Conservation (phyloP, 768 basidiomycete genomes). For the Mycena indigotica region DNA sequence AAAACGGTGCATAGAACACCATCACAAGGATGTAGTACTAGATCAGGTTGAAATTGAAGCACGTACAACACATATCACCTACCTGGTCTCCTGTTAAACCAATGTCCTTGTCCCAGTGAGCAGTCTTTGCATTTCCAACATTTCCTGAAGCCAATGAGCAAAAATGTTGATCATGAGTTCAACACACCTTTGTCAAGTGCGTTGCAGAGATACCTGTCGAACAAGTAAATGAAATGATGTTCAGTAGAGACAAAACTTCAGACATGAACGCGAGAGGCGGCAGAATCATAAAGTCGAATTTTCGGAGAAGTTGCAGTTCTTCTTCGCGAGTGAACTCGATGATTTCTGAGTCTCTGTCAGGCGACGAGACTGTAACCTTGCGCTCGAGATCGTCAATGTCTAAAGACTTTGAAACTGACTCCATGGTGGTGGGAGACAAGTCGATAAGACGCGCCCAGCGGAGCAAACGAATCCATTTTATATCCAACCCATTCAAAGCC, state of each 20-base stretch:
- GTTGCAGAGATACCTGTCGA: constrained; percentile 48
- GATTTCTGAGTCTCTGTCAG: constrained; percentile 6
- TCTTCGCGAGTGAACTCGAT: constrained; percentile 20
- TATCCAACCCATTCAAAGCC: not conserved
- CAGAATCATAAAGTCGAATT: constrained; percentile 44
- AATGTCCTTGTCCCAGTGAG: constrained; percentile 48
- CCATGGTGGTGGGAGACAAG: constrained; percentile 8
- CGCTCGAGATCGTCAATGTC: constrained; percentile 15
- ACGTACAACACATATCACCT: not conserved
- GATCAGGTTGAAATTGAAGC: not conserved
- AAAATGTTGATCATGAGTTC: not conserved
- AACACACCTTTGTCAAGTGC: constrained; percentile 42
- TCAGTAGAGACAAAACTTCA: not conserved
- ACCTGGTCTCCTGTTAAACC: constrained; percentile 45
- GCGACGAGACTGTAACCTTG: constrained; percentile 10
- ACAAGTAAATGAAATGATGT: not conserved
- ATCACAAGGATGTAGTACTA: constrained; percentile 30
- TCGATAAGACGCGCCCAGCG: constrained; percentile 14
- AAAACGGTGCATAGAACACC: constrained; percentile 52
- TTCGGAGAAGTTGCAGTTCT: constrained; percentile 35
- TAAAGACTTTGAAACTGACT: constrained; percentile 11
- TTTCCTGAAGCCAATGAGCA: constrained; percentile 33
- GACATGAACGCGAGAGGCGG: constrained; percentile 49
- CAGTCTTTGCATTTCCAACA: constrained; percentile 55
- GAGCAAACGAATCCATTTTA: constrained; percentile 3